Conservation (phyloP, 768 basidiomycete species). For the Serendipita indica region DNA sequence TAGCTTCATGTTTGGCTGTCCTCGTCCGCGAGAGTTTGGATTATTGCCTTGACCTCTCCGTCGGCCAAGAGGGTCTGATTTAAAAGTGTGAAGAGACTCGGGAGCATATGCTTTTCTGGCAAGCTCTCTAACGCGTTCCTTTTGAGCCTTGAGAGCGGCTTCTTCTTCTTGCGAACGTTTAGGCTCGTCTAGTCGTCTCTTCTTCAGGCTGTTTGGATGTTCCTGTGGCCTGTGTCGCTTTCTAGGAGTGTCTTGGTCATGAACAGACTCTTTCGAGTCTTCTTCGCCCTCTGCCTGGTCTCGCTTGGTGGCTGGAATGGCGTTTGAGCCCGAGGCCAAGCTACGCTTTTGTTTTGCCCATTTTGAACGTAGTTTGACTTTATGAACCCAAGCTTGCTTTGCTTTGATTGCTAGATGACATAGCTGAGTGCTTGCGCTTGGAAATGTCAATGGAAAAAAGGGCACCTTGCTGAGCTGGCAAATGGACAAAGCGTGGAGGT, state of each 20-base stretch:
- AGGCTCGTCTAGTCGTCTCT: background rate
- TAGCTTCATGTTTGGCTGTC: constrained; percentile 66
- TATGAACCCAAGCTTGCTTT: constrained; percentile 67
- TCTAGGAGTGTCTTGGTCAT: constrained; percentile 13
- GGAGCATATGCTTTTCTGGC: constrained; percentile 47
- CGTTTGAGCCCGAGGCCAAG: background rate
- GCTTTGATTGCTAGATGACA: constrained; percentile 49
- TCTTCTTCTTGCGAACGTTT: background rate
- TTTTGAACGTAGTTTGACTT: constrained; percentile 58
- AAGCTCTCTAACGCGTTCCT: constrained; percentile 33
- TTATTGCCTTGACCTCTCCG: constrained; percentile 16
- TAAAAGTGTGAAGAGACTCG: constrained; percentile 42
- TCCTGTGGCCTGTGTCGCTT: background rate
- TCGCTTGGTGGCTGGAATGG: constrained; percentile 10
- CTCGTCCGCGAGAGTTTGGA: constrained; percentile 24
- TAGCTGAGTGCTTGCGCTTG: background rate
- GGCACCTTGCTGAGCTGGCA: constrained; percentile 8
- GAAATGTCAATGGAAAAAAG: background rate
- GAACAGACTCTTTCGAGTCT: constrained; percentile 14
- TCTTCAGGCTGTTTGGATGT: background rate
- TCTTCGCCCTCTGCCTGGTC: constrained; percentile 16
- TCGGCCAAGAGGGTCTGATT: constrained; percentile 29
- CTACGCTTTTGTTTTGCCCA: constrained; percentile 60
- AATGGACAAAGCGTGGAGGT: constrained; percentile 11
- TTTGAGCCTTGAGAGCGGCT: background rate